Base-by-base conservation (phyloP, 768 basidiomycete species). In the Royoungia palumana region DNA sequence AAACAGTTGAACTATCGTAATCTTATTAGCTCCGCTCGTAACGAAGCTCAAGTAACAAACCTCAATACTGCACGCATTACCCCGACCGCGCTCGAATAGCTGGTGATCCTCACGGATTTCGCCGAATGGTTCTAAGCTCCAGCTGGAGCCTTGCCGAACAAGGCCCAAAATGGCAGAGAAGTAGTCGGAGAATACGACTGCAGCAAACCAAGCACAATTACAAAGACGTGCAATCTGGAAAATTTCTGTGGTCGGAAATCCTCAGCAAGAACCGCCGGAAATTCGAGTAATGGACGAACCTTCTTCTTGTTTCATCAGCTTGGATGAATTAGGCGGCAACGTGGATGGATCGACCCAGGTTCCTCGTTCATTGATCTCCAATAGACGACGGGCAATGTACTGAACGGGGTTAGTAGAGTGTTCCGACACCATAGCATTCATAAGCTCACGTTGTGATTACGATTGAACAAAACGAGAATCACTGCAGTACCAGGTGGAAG, bases 21-120 rank as follows among this genome's bases (percentile, higher is more conserved):
- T 4, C n/a, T 5, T 6, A 35, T 60, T 11, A 61, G 22, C 35
- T 22, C 14, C 25, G 11, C 11, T 22, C 32, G 2, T 2, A 34
- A 35, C 25, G 6, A 44, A 35, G 35, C 39, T 19, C 34, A 61
- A 14, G 32, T 6, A 16, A 32, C 69, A 32, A 52, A 86, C 87
- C 75, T 93, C 89, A 25, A 89, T 85, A 66, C 87, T 89, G 66
- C 83, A 85, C 13, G 80, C 79, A 60, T 93, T 92, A 3, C 90
- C 89, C 41, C 81, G 80, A 5, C 89, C 90, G 50, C 90, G 77
- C 60, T 89, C 87, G 38, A 90, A 87, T 10, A 84, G 60, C 5
- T 78, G 66, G 58, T 85, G 87, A 48, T 68, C 57, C 1, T 72
- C 68, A 24, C 89, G 74, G 4, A 91, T 78, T 78, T 89, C 85